These are phyloP conservation scores for Stygiomarasmius scandens DNA, from an alignment of 1,284 basidiomycete species.

Conservation along the genomic window DNA sequence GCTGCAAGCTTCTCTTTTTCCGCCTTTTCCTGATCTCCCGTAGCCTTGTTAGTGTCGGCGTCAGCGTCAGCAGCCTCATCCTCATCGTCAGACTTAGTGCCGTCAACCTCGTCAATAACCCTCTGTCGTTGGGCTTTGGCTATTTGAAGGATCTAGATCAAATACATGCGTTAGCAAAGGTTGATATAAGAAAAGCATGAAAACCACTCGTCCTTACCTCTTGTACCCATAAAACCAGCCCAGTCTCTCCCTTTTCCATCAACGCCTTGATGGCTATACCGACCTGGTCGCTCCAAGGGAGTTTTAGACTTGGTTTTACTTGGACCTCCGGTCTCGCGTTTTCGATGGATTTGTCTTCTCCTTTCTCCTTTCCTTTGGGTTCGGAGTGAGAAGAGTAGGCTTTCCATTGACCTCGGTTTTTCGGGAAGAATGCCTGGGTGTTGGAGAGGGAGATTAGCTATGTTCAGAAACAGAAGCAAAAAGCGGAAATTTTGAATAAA, in stretches of 20 bases:
- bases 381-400: slow-evolving; percentile 77
- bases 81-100: slow-evolving; percentile 35
- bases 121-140: slow-evolving; percentile 69
- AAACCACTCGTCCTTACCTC: slow-evolving; percentile 52
- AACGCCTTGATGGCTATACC: slow-evolving; percentile 83
- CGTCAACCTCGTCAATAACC: slow-evolving; percentile 65
- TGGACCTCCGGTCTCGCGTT: slow-evolving; percentile 79
- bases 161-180: neutral
- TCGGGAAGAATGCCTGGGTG: slow-evolving; percentile 82
- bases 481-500: too few species aligned
- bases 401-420: slow-evolving; percentile 87
- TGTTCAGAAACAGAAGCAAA: too few species aligned
- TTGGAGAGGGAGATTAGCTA: slow-evolving; percentile 13
- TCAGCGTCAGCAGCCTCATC: slow-evolving; percentile 52
- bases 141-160: slow-evolving; percentile 66
- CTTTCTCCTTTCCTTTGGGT: slow-evolving; percentile 43
- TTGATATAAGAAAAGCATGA: neutral
- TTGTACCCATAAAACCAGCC: slow-evolving; percentile 79
- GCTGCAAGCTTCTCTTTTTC: too few species aligned
- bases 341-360: too few species aligned
- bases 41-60: too few species aligned
- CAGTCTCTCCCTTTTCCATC: slow-evolving; percentile 63
- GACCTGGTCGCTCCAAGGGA: slow-evolving; percentile 88
- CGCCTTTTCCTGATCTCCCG: too few species aligned
- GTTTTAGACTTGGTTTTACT: slow-evolving; percentile 77